Evolutionary conservation across 2,329 filamentous ascomycete species (phyloP), one percentile per base, ranked within the genome.

Genomic region (Teratosphaeria nubilosa): DNA sequence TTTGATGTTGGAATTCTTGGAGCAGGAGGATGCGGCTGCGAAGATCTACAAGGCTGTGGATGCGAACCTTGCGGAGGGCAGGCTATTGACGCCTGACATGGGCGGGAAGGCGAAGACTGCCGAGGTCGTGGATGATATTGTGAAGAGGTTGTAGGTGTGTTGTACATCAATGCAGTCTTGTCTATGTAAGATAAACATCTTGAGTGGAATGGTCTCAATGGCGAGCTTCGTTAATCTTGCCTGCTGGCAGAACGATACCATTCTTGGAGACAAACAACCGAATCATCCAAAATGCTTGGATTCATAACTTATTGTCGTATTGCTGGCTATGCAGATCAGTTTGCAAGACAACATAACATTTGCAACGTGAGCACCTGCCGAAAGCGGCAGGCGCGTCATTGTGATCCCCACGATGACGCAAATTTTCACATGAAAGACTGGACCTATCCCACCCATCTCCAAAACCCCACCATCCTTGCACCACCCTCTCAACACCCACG

Each of bases 1-100:
- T 34, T 80, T 96, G 62, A 97, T 99, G 94, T 81, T 99, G 64
- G 92, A 97, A 80, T 99, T 97, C 76, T 79, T 97, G 64, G 85
- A 90, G 63, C 86, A 95, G 78, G 87, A 91, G 75, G 79, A 83
- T 62, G 94, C 94, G 22, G 94, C 94, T 34, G 90, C 88, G 31
- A 86, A 81, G 77, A 95, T 99, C 68, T 96, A 97, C 74, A 82
- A 85, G 60, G 94, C 94, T 24, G 91, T 97, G 25, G 94, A 99
- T 75, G 91, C 80, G 51, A 95, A 94, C 73, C 77, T 99, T 34
- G 87, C 87, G 72, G 91, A 94, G 70, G 91, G 86, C 61, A 86
- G 81, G 77, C 79, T 91, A 63, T 75, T 97, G 64, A 94, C 84
- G 70, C 94, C 94, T 22, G 94, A 99, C 72, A 80, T 99, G 71